These are phyloP conservation scores for Tetrastigma voinierianum DNA, from an alignment of 164 flowering plant genomes.

Conservation along the genomic window DNA sequence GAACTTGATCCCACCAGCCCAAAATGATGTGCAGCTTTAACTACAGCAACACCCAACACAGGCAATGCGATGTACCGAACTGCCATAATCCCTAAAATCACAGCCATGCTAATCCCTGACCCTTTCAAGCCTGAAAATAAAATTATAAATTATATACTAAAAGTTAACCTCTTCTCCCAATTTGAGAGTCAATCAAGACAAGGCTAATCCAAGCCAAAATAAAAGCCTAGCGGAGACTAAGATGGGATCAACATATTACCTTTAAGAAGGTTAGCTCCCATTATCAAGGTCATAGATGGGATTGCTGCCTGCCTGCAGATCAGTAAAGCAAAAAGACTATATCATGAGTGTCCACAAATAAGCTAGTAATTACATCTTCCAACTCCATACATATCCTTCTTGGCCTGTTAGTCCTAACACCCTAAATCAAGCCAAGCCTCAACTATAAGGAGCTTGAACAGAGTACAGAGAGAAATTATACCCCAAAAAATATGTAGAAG, in stretches of 20 bases:
- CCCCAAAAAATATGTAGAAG: conserved; percentile 19
- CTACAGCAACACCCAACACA: conserved; percentile 12
- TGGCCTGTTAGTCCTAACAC: too few species aligned
- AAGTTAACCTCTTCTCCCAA: too few species aligned
- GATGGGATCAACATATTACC: conserved; percentile 3
- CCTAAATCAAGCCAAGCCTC: too few species aligned
- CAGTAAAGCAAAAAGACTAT: too few species aligned
- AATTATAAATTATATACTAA: too few species aligned
- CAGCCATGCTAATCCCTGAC: background rate
- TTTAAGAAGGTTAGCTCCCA: conserved; percentile 24
- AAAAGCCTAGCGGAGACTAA: too few species aligned
- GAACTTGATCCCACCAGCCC: conserved; percentile 13
- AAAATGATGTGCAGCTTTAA: conserved; percentile 11
- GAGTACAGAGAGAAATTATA: background rate
- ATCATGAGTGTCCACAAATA: too few species aligned
- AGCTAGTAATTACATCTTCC: too few species aligned
- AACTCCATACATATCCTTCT: too few species aligned
- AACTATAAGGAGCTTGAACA: too few species aligned
- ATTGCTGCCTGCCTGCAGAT: conserved; percentile 14
- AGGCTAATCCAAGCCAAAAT: too few species aligned
- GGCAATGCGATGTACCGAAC: conserved; percentile 19
- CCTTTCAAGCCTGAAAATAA: conserved; percentile 15
- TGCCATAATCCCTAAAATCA: conserved; percentile 14
- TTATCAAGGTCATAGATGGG: conserved; percentile 15
- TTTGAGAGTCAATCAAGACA: too few species aligned